Conservation (phyloP, 257 asterid species). For the Catharanthus roseus region DNA sequence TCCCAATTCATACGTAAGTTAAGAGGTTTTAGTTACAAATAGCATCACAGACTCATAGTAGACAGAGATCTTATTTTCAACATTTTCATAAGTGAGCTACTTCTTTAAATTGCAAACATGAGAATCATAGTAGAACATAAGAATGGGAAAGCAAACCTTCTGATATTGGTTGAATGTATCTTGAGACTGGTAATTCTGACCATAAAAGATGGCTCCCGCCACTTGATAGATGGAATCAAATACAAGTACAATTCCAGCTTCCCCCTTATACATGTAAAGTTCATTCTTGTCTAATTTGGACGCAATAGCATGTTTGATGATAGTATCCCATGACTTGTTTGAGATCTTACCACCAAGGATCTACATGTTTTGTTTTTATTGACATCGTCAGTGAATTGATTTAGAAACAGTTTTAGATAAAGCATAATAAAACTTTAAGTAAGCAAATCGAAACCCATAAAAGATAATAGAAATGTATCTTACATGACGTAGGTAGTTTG, state of each 20-base stretch:
- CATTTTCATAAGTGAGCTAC: not conserved
- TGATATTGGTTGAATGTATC: constrained; percentile 37
- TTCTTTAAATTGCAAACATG: not conserved
- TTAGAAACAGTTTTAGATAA: constrained; percentile 1
- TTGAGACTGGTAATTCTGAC: constrained; percentile 37
- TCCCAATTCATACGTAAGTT: not conserved
- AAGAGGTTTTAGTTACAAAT: not conserved
- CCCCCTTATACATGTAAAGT: constrained; percentile 32
- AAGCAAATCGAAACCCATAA: not conserved
- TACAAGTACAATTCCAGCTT: constrained; percentile 33
- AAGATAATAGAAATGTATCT: constrained; percentile 28
- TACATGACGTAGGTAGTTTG: constrained; percentile 43
- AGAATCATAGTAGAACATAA: not conserved
- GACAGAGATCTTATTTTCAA: not conserved
- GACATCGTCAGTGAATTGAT: constrained; percentile 13
- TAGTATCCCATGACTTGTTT: constrained; percentile 54
- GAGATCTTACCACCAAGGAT: constrained; percentile 48
- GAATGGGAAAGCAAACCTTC: constrained; percentile 42
- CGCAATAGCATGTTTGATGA: constrained; percentile 47
- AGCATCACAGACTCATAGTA: no score
- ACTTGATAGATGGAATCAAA: constrained; percentile 53
- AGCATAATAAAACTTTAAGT: not conserved
- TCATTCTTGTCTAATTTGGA: constrained; percentile 46
- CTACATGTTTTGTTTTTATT: constrained; percentile 35
- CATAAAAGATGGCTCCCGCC: constrained; percentile 53